These are phyloP conservation scores for Butyriboletus loyo DNA, from an alignment of 768 basidiomycete species.

Conservation along the genomic window DNA sequence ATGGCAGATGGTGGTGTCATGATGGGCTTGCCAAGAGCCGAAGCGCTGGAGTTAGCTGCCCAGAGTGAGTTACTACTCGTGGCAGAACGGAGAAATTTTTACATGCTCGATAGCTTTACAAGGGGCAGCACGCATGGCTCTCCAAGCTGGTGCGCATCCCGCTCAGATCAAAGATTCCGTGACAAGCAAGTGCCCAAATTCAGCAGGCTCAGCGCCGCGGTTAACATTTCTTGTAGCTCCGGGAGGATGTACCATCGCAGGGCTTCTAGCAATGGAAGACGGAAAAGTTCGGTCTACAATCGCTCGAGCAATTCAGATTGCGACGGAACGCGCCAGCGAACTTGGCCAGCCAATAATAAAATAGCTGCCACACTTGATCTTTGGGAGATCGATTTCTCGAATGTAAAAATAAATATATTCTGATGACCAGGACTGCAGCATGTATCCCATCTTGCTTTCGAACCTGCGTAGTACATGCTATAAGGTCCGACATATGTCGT, in stretches of 20 bases:
- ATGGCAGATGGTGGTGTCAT: slow-evolving; percentile 99
- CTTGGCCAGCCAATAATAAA: slow-evolving; percentile 70
- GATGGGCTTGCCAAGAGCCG: slow-evolving; percentile 96
- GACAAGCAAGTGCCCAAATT: slow-evolving; percentile 63
- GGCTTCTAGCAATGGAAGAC: slow-evolving; percentile 92
- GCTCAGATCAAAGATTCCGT: slow-evolving; percentile 97
- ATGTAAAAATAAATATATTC: not conserved
- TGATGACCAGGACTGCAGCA: not conserved
- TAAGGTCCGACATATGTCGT: slow-evolving; percentile 35
- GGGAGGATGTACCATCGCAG: slow-evolving; percentile 97
- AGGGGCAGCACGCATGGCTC: slow-evolving; percentile 93
- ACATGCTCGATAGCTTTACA: slow-evolving; percentile 65
- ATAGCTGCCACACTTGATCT: slow-evolving; percentile 17
- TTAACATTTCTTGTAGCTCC: slow-evolving; percentile 60
- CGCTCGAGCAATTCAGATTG: slow-evolving; percentile 90
- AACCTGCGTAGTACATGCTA: slow-evolving; percentile 23
- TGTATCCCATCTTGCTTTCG: slow-evolving; percentile 38
- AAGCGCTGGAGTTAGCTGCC: slow-evolving; percentile 91
- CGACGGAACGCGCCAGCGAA: slow-evolving; percentile 84
- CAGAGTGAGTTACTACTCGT: slow-evolving; percentile 63
- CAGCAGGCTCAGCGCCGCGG: not conserved
- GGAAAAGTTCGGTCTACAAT: slow-evolving; percentile 91
- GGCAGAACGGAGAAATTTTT: not conserved
- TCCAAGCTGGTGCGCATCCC: slow-evolving; percentile 86
- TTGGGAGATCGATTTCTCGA: not conserved